Percentiles rank a stretch among this genome's conserved stretches.
Evolutionary conservation across 148 eudicot species (phyloP).

Genomic region (Limonium bicolor): DNA sequence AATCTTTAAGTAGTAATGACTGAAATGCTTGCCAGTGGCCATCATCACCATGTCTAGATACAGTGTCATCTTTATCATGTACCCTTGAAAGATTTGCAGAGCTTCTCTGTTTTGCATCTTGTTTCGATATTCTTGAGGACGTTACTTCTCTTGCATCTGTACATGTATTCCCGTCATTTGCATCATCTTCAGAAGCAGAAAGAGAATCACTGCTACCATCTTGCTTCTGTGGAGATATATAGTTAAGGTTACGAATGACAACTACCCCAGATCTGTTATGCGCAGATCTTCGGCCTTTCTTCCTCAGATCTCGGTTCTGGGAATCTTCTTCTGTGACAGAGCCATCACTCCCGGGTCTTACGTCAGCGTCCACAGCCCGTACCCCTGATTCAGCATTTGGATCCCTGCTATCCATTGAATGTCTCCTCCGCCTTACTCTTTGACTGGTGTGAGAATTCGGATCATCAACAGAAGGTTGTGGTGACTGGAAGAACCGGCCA

Average conservation of each 20-base stretch:
- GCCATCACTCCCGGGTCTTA: conserved; percentile 16
- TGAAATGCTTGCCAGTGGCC: conserved; percentile 94
- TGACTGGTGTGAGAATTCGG: conserved; percentile 18
- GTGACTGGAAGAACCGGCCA: conserved; percentile 43
- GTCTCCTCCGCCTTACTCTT: conserved; percentile 34
- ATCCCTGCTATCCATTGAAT: conserved; percentile 41
- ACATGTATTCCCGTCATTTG: conserved; percentile 7
- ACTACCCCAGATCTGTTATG: conserved; percentile 51
- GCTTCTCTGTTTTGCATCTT: conserved; percentile 17
- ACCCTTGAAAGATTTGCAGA: conserved; percentile 18
- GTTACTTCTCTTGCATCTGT: conserved; percentile 5
- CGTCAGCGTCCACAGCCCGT: conserved; percentile 20
- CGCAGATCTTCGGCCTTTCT: conserved; percentile 36
- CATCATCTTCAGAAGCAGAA: conserved; percentile 38
- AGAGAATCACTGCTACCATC: conserved; percentile 28
- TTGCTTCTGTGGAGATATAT: conserved; percentile 43
- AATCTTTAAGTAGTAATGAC: conserved; percentile 53
- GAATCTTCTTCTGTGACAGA: conserved; percentile 22
- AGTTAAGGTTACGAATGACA: conserved; percentile 80
- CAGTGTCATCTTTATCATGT: conserved; percentile 12
- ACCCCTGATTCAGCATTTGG: conserved; percentile 33
- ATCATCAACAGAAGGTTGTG: conserved; percentile 42
- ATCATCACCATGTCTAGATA: conserved; percentile 29
- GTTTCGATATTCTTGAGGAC: conserved; percentile 19
- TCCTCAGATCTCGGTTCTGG: conserved; percentile 13